Conservation (phyloP, 2,329 filamentous ascomycete genomes). For the Penicillium palitans region DNA sequence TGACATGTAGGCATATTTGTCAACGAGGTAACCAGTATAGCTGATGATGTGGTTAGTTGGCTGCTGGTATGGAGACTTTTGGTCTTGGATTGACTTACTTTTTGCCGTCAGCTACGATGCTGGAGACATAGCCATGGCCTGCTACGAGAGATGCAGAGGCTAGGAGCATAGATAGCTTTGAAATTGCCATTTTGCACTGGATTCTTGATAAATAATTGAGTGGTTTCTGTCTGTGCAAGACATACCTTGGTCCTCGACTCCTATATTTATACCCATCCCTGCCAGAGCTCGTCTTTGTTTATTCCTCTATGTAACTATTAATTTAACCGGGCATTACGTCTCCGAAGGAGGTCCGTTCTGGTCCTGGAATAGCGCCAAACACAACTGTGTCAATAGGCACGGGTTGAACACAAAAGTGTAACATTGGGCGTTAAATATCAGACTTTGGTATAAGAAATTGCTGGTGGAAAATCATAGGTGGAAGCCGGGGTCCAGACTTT, state of each 20-base stretch:
- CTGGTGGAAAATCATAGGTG: conserved; percentile 1
- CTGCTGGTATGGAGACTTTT: not conserved
- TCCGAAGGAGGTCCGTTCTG: conserved; percentile 14
- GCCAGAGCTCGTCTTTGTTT: not conserved
- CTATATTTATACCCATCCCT: not conserved
- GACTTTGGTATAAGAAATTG: not conserved
- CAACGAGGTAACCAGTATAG: conserved; percentile 42
- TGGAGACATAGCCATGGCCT: conserved; percentile 39
- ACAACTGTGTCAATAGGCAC: conserved; percentile 4
- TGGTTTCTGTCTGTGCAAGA: not conserved
- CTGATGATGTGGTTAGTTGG: conserved; percentile 34
- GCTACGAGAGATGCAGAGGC: conserved; percentile 34
- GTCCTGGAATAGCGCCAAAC: conserved; percentile 15
- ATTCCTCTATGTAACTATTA: not conserved
- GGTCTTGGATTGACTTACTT: conserved; percentile 21
- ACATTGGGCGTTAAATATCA: not conserved
- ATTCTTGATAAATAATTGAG: not conserved
- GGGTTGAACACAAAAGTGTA: not conserved
- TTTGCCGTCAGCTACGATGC: conserved; percentile 31
- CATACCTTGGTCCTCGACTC: not conserved
- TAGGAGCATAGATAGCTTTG: conserved; percentile 30
- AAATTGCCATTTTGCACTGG: conserved; percentile 25
- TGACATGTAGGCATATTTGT: conserved; percentile 34
- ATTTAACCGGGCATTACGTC: not conserved
- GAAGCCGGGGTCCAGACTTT: not conserved